Percentiles rank a stretch among this genome's conserved stretches.
phyloP scores from a whole-genome alignment of 1,139 yeast genomes.

The Saccharomyces hybrid region DNA sequence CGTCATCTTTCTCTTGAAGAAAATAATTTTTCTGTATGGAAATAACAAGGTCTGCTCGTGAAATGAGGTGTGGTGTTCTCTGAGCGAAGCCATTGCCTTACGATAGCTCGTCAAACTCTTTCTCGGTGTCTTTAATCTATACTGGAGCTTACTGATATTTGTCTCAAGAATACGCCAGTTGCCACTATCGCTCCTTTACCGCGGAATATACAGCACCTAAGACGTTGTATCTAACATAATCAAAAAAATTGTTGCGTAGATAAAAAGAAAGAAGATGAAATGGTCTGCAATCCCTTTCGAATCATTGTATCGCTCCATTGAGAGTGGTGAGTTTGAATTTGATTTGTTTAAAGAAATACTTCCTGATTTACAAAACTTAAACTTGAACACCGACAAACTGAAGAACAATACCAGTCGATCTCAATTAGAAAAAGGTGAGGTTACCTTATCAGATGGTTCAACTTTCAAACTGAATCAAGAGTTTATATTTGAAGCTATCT shows the following conservation, averaged over 20 bases:
- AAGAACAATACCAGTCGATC: conserved; percentile 51
- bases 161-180: no score
- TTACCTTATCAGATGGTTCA: conserved; percentile 42
- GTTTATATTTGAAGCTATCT: conserved; percentile 43
- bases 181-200: no score
- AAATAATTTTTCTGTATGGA: no score
- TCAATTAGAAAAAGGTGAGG: conserved; percentile 45
- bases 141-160: no score
- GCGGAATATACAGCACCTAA: not conserved
- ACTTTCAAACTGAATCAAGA: conserved; percentile 45
- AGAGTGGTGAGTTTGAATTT: conserved; percentile 17
- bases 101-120: no score
- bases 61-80: no score
- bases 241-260: no score
- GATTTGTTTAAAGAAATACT: conserved; percentile 20
- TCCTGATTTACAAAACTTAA: conserved; percentile 24
- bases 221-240: no score
- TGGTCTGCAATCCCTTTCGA: conserved; percentile 25
- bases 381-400: conserved; percentile 15
- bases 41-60: no score
- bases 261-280: conserved; percentile 9
- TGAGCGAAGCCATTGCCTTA: no score
- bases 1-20: no score
- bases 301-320: conserved; percentile 26
- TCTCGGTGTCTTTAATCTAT: no score